Conservation (phyloP, 441 rosid genomes). For the Brassica hybrid region DNA sequence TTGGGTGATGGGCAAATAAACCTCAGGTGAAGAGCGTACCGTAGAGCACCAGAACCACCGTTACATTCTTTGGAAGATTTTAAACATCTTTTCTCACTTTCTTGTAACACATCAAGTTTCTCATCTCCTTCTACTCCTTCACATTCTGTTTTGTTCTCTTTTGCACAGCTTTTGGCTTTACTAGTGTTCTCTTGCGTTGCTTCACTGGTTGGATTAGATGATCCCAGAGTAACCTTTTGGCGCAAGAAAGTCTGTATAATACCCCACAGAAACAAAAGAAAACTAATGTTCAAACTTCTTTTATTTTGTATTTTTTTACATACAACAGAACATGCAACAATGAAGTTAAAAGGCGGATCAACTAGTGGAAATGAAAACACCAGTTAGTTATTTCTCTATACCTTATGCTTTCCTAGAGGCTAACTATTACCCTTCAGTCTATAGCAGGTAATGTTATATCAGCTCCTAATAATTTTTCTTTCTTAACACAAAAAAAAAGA, state of each 20-base stretch:
- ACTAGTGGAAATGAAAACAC: constrained; percentile 1
- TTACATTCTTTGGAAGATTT: constrained; percentile 63
- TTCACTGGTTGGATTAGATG: constrained; percentile 54
- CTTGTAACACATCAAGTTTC: constrained; percentile 39
- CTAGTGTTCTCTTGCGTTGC: constrained; percentile 47
- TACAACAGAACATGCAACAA: neutral
- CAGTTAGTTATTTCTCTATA: neutral
- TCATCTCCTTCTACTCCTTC: no score
- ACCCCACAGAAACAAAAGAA: constrained; percentile 32
- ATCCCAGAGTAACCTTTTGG: constrained; percentile 85
- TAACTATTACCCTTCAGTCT: constrained; percentile 1
- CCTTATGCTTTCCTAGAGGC: constrained; percentile 25
- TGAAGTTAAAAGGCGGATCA: constrained; percentile 10
- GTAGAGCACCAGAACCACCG: constrained; percentile 68
- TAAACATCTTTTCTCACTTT: constrained; percentile 45
- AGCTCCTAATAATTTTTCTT: neutral
- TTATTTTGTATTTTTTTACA: neutral
- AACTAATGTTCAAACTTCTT: neutral
- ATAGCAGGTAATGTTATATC: constrained; percentile 15
- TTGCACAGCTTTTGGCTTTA: constrained; percentile 32
- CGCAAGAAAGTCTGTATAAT: constrained; percentile 83
- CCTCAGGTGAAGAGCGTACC: constrained; percentile 92
- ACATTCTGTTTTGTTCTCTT: constrained; percentile 32
- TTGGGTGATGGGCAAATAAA: constrained; percentile 75
- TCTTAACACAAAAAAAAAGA: neutral